phyloP scores from a whole-genome alignment of 495 filamentous ascomycete genomes.

The Letharia lupina region DNA sequence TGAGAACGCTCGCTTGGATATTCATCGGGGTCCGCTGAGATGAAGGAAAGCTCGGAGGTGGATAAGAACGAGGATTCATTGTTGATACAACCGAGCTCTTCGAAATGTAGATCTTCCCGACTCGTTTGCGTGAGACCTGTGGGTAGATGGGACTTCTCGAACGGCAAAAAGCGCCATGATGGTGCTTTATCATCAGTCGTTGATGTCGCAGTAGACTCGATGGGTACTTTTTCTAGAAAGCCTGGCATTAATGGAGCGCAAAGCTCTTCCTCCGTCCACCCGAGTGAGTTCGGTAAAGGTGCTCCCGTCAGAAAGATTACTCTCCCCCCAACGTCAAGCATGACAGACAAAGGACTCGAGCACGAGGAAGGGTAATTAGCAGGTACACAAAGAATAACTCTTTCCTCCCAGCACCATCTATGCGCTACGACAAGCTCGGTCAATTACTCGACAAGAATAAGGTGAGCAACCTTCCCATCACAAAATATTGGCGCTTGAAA shows the following conservation, averaged over 20 bases:
- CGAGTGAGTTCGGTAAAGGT: conserved; percentile 20
- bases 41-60: conserved; percentile 11
- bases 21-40: conserved; percentile 2
- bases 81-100: background rate
- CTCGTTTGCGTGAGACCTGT: conserved; percentile 22
- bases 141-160: conserved; percentile 20
- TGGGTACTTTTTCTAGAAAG: background rate
- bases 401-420: too few relatives aligned
- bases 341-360: conserved; percentile 4
- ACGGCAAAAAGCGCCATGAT: conserved; percentile 22
- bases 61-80: conserved; percentile 18
- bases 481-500: too few relatives aligned
- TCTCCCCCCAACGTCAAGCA: conserved; percentile 4
- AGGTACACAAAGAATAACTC: too few relatives aligned
- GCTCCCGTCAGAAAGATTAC: conserved; percentile 24
- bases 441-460: too few relatives aligned
- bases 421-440: too few relatives aligned
- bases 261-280: conserved; percentile 21
- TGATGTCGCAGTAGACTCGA: conserved; percentile 39
- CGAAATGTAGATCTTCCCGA: background rate
- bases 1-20: background rate
- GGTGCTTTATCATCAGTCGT: conserved; percentile 43
- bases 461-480: too few relatives aligned
- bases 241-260: conserved; percentile 12
- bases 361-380: too few relatives aligned